Base-by-base conservation (phyloP, 2,329 filamentous ascomycete species). In the Penicillium sp. region DNA sequence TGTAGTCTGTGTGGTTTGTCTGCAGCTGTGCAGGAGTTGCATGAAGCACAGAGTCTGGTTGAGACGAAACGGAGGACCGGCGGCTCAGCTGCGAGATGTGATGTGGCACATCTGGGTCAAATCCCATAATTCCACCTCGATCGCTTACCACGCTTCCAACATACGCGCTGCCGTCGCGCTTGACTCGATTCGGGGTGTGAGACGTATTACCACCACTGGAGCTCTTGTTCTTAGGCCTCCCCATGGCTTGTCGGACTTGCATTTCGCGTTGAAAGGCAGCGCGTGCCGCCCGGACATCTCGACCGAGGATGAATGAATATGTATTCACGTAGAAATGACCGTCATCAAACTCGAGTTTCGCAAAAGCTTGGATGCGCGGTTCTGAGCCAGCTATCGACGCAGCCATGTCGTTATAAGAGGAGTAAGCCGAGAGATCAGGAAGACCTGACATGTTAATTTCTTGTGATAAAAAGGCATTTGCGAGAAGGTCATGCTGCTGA, bases 251-350 rank as follows among this genome's bases (percentile, higher is more conserved):
- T 60, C 72, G 68, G 46, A 67, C 71, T 62, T 76, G 72, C 49
- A 73, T 65, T 60, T 78, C 75, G 62, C 73, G 69, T 55, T 75
- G 74, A 57, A 74, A 71, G 28, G 78, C 78, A 14, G 75, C 74
- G 47, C 76, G 72, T 24, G 76, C 77, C 6, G 79, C 79, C 59
- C 78, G 75, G 48, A 83, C 76, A 69, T 87, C 83, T 66, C 84
- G 81, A 43, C 83, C 83, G n/a, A 87, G 74, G 51, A 83, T 79
- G 56, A 86, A 81, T 28, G 81, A 80, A 63, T 83, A 83, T 5
- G 83, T 86, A 61, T 82, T 84, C 72, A 86, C 82, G 66, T 85
- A 86, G 66, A 84, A 87, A 64, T 84, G 82, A 53, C 84, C 83
- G 70, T 87, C 84, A 52, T 82, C 78, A 66, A 87, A 86, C 64